phyloP scores from a whole-genome alignment of 2,329 filamentous ascomycete genomes.

The Clonostachys byssicola region DNA sequence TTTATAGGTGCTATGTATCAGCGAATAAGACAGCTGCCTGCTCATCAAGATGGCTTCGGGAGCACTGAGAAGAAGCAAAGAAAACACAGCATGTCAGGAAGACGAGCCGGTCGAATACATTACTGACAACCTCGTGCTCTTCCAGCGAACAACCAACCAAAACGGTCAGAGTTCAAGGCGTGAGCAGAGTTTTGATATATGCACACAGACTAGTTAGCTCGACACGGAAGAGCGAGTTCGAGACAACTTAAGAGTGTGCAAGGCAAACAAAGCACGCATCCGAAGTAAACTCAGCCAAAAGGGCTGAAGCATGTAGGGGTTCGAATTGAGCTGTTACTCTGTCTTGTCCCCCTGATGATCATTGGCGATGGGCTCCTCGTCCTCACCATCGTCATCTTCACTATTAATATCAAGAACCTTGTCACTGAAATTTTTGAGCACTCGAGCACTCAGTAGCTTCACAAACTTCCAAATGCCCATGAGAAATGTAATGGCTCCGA shows the following conservation, averaged over 20 bases:
- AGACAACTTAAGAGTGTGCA: conserved; percentile 99
- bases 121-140: conserved; percentile 22
- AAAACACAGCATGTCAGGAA: too few relatives aligned
- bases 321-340: neutral
- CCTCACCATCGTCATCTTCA: conserved; percentile 51
- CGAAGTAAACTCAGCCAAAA: neutral
- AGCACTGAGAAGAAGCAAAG: too few relatives aligned
- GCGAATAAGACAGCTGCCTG: too few relatives aligned
- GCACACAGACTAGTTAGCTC: conserved; percentile 97
- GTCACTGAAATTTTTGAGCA: conserved; percentile 75
- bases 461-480: conserved; percentile 83
- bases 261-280: conserved; percentile 11
- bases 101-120: conserved; percentile 2
- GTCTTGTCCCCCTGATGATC: conserved; percentile 21
- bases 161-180: conserved; percentile 41
- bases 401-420: conserved; percentile 77
- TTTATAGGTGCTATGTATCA: too few relatives aligned
- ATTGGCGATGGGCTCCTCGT: conserved; percentile 29
- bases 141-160: conserved; percentile 33
- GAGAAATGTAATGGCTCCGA: conserved; percentile 78
- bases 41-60: too few relatives aligned
- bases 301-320: too few relatives aligned
- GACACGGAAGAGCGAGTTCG: conserved; percentile 68
- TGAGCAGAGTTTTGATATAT: conserved; percentile 59
- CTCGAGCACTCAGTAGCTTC: conserved; percentile 64